Evolutionary conservation across 1,139 yeast species (phyloP).

Genomic region (Yamadazyma conglobata): DNA sequence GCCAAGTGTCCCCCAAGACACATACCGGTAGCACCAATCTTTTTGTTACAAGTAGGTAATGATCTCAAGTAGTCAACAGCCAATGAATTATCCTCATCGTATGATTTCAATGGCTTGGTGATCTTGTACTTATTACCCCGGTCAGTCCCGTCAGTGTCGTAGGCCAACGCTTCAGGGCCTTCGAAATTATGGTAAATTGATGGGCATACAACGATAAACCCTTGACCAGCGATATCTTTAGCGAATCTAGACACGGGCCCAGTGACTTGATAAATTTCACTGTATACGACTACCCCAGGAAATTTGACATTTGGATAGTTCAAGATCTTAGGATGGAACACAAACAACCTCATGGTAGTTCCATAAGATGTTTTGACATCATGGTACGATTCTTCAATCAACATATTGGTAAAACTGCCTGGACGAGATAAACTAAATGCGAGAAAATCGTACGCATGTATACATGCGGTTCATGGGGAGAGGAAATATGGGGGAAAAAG

Average conservation of each 20-base stretch:
- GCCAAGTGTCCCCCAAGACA: slow-evolving; percentile 86
- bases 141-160: slow-evolving; percentile 74
- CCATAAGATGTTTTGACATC: slow-evolving; percentile 67
- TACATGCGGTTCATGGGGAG: too few species aligned
- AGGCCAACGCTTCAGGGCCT: slow-evolving; percentile 60
- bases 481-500: too few species aligned
- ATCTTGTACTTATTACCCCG: slow-evolving; percentile 67
- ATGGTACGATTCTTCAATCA: slow-evolving; percentile 61
- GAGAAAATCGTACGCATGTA: too few species aligned
- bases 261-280: slow-evolving; percentile 79
- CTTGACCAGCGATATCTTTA: slow-evolving; percentile 74
- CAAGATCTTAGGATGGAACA: slow-evolving; percentile 65
- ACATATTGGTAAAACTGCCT: slow-evolving; percentile 46
- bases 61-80: slow-evolving; percentile 59
- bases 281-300: slow-evolving; percentile 76
- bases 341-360: slow-evolving; percentile 63
- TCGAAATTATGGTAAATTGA: slow-evolving; percentile 76
- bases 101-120: slow-evolving; percentile 64
- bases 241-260: slow-evolving; percentile 80
- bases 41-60: slow-evolving; percentile 66
- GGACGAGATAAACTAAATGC: too few species aligned
- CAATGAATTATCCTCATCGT: slow-evolving; percentile 70
- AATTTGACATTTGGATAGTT: slow-evolving; percentile 73
- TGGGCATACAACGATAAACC: slow-evolving; percentile 75
- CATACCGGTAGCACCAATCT: slow-evolving; percentile 82